Evolutionary conservation across 225 moss, liverwort and hornwort species (phyloP).

Genomic region (Bryoerythrophyllum caledonicum): DNA sequence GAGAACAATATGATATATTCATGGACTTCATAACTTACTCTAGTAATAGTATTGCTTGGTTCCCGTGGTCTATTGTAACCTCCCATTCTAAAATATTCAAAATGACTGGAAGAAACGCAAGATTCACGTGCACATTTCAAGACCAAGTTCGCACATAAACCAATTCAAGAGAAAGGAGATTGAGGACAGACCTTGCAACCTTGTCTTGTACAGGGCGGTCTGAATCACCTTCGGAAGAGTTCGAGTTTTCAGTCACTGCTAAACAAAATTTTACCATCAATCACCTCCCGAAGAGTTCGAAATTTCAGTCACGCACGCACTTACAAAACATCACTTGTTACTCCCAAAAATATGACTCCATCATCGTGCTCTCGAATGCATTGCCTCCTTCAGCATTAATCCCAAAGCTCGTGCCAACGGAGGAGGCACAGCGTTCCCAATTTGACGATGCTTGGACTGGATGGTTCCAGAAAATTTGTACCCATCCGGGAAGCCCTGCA

Average conservation of each 20-base stretch:
- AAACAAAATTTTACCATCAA: background rate
- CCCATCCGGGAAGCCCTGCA: conserved; percentile 88
- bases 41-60: background rate
- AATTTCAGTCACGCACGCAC: conserved; percentile 3
- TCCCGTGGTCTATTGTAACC: background rate
- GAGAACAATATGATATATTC: too few relatives aligned
- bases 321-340: conserved; percentile 1
- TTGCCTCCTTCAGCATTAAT: conserved; percentile 67
- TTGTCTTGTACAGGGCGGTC: background rate
- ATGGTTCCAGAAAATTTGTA: conserved; percentile 87
- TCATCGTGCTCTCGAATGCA: conserved; percentile 27
- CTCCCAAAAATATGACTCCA: conserved; percentile 7
- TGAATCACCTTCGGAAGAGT: conserved; percentile 1
- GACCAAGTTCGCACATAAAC: background rate
- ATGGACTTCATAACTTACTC: too few relatives aligned
- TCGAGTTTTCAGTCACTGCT: conserved; percentile 5
- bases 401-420: conserved; percentile 89
- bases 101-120: background rate
- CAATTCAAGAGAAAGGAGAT: background rate
- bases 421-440: conserved; percentile 98
- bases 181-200: conserved; percentile 20
- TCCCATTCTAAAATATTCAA: background rate
- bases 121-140: background rate
- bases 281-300: background rate
- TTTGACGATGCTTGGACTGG: conserved; percentile 91